These are phyloP conservation scores for Haplosporangium sp. DNA, from an alignment of 371 early-diverging fungal genomes.

Conservation along the genomic window DNA sequence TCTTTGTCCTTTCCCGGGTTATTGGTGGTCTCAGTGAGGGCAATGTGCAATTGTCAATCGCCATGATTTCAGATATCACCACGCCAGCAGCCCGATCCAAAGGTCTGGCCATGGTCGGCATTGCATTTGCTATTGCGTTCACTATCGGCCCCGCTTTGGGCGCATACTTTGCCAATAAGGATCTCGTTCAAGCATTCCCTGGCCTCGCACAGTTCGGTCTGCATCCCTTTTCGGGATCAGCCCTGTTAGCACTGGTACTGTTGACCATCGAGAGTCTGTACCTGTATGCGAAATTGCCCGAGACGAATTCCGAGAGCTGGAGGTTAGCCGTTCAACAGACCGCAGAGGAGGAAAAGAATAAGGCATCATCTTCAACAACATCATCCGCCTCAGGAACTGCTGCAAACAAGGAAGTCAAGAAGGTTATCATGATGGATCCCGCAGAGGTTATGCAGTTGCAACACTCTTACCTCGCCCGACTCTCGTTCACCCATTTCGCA, in stretches of 20 bases:
- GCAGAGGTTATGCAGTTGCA: conserved; percentile 38
- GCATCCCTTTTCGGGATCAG: conserved; percentile 85
- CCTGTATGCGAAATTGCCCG: conserved; percentile 79
- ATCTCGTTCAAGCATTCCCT: conserved; percentile 69
- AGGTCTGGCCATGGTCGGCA: conserved; percentile 93
- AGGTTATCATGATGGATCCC: conserved; percentile 6
- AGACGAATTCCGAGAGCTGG: conserved; percentile 73
- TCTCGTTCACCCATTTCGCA: conserved; percentile 82
- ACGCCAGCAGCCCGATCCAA: conserved; percentile 78
- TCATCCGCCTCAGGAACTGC: too few relatives aligned
- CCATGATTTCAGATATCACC: conserved; percentile 96
- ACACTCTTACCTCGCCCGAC: conserved; percentile 58
- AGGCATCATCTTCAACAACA: conserved; percentile 1
- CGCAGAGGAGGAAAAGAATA: conserved; percentile 20
- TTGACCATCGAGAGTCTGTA: conserved; percentile 85
- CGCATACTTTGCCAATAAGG: conserved; percentile 88
- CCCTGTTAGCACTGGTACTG: conserved; percentile 85
- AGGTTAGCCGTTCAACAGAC: conserved; percentile 35
- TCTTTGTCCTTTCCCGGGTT: conserved; percentile 88
- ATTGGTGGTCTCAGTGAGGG: conserved; percentile 96
- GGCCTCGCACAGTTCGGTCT: conserved; percentile 66
- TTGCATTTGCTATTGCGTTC: conserved; percentile 96
- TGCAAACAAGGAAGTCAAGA: not conserved
- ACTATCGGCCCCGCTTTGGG: conserved; percentile 95
- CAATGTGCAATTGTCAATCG: conserved; percentile 95